Conservation (phyloP, 495 filamentous ascomycete species). For the Neurospora cerealis region DNA sequence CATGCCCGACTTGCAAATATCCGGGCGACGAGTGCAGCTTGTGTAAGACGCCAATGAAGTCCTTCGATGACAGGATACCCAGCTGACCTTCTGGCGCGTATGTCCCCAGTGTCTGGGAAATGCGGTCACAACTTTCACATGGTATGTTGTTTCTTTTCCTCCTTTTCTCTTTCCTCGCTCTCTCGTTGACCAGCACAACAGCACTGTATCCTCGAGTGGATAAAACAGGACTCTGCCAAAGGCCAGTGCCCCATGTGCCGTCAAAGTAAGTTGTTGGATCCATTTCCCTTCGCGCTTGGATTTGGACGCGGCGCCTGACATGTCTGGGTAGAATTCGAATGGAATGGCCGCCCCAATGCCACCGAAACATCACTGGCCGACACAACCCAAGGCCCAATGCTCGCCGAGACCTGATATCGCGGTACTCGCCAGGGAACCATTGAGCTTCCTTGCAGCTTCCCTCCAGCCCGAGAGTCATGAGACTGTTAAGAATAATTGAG, state of each 20-base stretch:
- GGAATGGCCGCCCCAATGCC: slow-evolving; percentile 29
- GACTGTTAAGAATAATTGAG: not conserved
- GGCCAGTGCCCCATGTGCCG: slow-evolving; percentile 97
- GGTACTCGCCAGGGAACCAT: not conserved
- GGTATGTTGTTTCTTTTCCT: slow-evolving; percentile 40
- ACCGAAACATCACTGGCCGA: slow-evolving; percentile 11
- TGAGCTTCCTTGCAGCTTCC: not conserved
- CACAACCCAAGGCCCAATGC: slow-evolving; percentile 3
- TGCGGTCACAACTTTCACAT: slow-evolving; percentile 97
- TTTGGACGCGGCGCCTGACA: not conserved
- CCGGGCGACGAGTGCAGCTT: slow-evolving; percentile 93
- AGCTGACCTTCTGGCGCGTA: not conserved
- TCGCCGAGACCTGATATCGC: not conserved
- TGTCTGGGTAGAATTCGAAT: slow-evolving; percentile 52
- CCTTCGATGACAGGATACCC: not conserved
- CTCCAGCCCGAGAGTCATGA: not conserved
- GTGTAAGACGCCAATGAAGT: slow-evolving; percentile 44
- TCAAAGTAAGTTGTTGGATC: slow-evolving; percentile 55
- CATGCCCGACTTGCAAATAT: slow-evolving; percentile 95
- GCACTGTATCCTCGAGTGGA: slow-evolving; percentile 96
- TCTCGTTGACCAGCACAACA: slow-evolving; percentile 22
- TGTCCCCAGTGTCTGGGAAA: slow-evolving; percentile 69
- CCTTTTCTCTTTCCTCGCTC: not conserved
- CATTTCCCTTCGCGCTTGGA: not conserved
- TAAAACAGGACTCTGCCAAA: slow-evolving; percentile 86